These are phyloP conservation scores for Lanmaoa rubissima DNA, from an alignment of 768 basidiomycete genomes.

Conservation along the genomic window DNA sequence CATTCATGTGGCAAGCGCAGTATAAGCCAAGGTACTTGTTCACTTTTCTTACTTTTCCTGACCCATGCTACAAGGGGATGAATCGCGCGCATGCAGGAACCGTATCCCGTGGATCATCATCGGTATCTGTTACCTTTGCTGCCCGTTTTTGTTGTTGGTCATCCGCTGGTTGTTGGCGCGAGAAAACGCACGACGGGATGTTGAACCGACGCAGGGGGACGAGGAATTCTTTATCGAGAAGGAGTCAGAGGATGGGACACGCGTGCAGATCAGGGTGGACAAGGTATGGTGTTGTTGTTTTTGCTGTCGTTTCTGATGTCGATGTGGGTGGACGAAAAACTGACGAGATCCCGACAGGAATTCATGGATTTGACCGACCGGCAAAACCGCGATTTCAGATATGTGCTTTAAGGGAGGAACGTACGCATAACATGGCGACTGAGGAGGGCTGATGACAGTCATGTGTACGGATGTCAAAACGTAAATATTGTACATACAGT, in stretches of 20 bases:
- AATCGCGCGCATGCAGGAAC: constrained; percentile 43
- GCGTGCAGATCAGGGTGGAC: constrained; percentile 56
- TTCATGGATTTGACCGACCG: constrained; percentile 71
- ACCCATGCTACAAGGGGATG: neutral
- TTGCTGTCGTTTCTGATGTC: neutral
- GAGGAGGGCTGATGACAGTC: neutral
- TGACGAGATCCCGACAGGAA: constrained; percentile 41
- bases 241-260: constrained; percentile 47
- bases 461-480: neutral
- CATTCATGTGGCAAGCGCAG: constrained; percentile 73
- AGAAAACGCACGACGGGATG: constrained; percentile 66
- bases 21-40: constrained; percentile 58
- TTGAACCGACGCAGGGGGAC: constrained; percentile 53
- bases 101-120: constrained; percentile 79
- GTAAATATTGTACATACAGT: no score
- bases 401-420: constrained; percentile 47
- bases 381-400: constrained; percentile 72
- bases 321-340: neutral
- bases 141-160: constrained; percentile 46
- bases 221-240: constrained; percentile 63
- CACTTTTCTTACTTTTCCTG: neutral
- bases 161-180: constrained; percentile 53
- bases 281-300: constrained; percentile 43
- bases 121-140: constrained; percentile 55
- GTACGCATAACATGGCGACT: neutral